Conservation (phyloP, 2,329 filamentous ascomycete species). For the Zelopaecilomyces penicillatus region DNA sequence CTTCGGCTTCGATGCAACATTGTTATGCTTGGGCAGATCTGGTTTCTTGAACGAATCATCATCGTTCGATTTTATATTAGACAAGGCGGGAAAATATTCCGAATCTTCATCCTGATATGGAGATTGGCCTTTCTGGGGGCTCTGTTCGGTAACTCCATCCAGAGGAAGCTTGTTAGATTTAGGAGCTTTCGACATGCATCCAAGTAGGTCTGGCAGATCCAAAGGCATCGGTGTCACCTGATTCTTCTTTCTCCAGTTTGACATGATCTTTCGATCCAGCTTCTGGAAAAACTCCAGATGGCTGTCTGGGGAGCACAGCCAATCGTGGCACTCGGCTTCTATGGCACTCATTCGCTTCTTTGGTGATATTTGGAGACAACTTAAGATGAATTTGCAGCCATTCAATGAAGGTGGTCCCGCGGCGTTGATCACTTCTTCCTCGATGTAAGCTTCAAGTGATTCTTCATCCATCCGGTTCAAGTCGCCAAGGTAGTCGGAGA, state of each 20-base stretch:
- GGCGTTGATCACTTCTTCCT: constrained; percentile 4
- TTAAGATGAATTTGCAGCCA: constrained; percentile 20
- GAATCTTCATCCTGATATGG: too few species aligned
- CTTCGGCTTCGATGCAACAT: too few species aligned
- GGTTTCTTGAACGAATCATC: too few species aligned
- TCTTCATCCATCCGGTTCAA: constrained; percentile 20
- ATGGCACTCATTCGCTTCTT: constrained; percentile 18
- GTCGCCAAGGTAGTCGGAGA: constrained; percentile 13
- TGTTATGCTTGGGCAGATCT: too few species aligned
- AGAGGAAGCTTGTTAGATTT: background rate
- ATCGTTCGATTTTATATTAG: too few species aligned
- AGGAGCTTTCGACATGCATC: background rate
- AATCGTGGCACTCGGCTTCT: constrained; percentile 23
- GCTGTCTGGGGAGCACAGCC: constrained; percentile 24
- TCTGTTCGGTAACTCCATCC: background rate
- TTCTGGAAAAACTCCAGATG: constrained; percentile 23
- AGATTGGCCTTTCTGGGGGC: too few species aligned
- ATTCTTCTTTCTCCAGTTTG: constrained; percentile 17
- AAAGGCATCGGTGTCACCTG: constrained; percentile 26
- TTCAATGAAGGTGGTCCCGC: constrained; percentile 14
- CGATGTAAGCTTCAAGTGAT: constrained; percentile 15
- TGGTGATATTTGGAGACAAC: constrained; percentile 23
- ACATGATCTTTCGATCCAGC: constrained; percentile 21
- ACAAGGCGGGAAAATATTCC: too few species aligned
- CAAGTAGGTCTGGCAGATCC: constrained; percentile 20